A percentile compares a stretch with the other conserved stretches of the same genome.
Conservation (phyloP, 1,284 basidiomycete species). For the Fistulina hepatica region DNA sequence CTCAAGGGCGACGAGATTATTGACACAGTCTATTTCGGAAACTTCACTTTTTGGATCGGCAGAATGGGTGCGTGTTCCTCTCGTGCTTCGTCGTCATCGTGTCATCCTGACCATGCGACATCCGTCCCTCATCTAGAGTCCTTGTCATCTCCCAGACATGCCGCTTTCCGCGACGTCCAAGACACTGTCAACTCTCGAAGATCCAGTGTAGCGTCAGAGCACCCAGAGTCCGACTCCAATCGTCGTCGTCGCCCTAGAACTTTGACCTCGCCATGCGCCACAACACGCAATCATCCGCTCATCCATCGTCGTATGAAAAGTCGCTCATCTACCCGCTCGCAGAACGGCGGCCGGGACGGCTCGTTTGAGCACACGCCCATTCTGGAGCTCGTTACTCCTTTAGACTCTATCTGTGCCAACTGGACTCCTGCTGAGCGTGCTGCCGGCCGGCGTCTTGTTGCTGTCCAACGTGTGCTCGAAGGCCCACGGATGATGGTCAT, state of each 20-base stretch:
- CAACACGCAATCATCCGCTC: slow-evolving; percentile 14
- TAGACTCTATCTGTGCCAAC: slow-evolving; percentile 38
- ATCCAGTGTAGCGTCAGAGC: neutral
- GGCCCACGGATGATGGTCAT: slow-evolving; percentile 52
- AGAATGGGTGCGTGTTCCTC: slow-evolving; percentile 26
- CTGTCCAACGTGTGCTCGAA: slow-evolving; percentile 52
- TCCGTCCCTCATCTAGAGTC: slow-evolving; percentile 8
- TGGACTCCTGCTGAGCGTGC: slow-evolving; percentile 49
- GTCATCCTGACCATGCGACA: slow-evolving; percentile 13
- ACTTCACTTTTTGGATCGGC: slow-evolving; percentile 52
- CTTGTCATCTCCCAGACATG: slow-evolving; percentile 12
- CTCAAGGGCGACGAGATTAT: slow-evolving; percentile 41
- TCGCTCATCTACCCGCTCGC: slow-evolving; percentile 25
- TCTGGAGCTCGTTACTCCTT: slow-evolving; percentile 45
- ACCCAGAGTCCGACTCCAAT: neutral
- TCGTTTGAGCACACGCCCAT: slow-evolving; percentile 38
- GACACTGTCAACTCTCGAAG: slow-evolving; percentile 6
- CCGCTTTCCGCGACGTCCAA: slow-evolving; percentile 11
- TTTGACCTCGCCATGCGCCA: neutral
- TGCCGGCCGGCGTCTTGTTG: slow-evolving; percentile 60
- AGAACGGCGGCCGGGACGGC: slow-evolving; percentile 20
- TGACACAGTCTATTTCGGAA: slow-evolving; percentile 56
- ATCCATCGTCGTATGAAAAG: slow-evolving; percentile 33
- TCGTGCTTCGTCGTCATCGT: slow-evolving; percentile 13
- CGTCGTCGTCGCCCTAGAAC: neutral